Base-by-base conservation (phyloP, 345 rosid genomes). In the Alliaria petiolata region DNA sequence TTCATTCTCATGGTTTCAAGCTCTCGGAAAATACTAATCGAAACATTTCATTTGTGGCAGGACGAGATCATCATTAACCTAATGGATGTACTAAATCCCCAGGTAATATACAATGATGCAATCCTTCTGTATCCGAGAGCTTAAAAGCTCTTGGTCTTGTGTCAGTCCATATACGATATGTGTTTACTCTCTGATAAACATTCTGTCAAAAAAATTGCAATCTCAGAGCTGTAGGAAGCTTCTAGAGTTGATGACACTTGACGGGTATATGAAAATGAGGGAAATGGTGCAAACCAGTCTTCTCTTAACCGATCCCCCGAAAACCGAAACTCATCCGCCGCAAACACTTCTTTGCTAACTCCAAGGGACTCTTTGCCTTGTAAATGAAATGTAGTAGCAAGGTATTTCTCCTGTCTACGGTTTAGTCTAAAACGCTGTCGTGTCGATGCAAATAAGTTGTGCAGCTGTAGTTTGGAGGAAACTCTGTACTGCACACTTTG, bases 1-100 rank as follows among this genome's bases (percentile, higher is more conserved):
- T 28, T 5, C 61, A 22, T 22, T 13, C 22, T 63, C 35, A 55
- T n/a, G n/a, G n/a, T n/a, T n/a, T n/a, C n/a, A n/a, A 28, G 31
- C 31, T 28, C 31, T 28, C 7, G 65, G 52, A 57, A 46, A 20
- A 22, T 68, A 52, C 53, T 56, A 39, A 63, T 39, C 31, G 25
- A 38, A 39, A 31, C 52, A 45, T 65, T 72, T 50, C 63, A 31
- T 64, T 55, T 62, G 69, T 68, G 61, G 44, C 90, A 95, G 99
- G 92, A 87, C 52, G 85, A 87, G 63, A 84, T 91, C 55, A n/a
- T n/a, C n/a, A 79, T 89, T 49, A 72, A 58, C 74, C 78, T 56
- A 62, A 78, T 90, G 80, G 93, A 89, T 74, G 95, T 84, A 19
- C 76, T 95, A 69, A 95, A 87, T 71, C 97, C 95, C 31, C 96